Evolutionary conservation across 2,329 filamentous ascomycete species (phyloP).

Genomic region (Thelonectria rubi): DNA sequence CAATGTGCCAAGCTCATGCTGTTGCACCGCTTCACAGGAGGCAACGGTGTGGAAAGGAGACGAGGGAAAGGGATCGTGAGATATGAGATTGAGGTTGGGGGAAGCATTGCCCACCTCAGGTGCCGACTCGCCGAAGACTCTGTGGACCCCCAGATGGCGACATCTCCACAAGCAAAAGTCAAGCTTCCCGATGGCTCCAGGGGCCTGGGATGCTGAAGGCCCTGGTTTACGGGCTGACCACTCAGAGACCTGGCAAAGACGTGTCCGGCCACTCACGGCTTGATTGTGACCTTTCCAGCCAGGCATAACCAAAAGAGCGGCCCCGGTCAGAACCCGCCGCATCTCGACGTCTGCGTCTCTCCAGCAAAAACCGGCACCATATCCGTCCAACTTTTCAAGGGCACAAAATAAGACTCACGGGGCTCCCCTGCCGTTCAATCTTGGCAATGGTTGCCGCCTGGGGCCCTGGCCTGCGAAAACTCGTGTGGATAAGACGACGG

Average conservation of each 20-base stretch:
- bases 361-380: neutral
- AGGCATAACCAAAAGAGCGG: neutral
- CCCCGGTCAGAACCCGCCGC: no score
- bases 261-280: constrained; percentile 5
- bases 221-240: constrained; percentile 10
- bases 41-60: neutral
- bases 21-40: neutral
- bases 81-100: neutral
- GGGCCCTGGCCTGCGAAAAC: neutral
- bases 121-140: constrained; percentile 4
- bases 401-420: neutral
- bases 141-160: constrained; percentile 9
- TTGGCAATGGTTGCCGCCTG: neutral
- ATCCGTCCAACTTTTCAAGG: neutral
- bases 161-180: constrained; percentile 4
- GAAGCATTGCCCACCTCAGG: neutral
- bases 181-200: constrained; percentile 16
- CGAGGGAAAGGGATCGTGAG: neutral
- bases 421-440: neutral
- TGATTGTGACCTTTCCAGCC: constrained; percentile 10
- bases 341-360: neutral
- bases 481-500: neutral
- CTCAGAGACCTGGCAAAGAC: neutral
- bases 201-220: constrained; percentile 6
- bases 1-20: neutral